Evolutionary conservation across 345 rosid species (phyloP).

Genomic region (Brassica rapa): DNA sequence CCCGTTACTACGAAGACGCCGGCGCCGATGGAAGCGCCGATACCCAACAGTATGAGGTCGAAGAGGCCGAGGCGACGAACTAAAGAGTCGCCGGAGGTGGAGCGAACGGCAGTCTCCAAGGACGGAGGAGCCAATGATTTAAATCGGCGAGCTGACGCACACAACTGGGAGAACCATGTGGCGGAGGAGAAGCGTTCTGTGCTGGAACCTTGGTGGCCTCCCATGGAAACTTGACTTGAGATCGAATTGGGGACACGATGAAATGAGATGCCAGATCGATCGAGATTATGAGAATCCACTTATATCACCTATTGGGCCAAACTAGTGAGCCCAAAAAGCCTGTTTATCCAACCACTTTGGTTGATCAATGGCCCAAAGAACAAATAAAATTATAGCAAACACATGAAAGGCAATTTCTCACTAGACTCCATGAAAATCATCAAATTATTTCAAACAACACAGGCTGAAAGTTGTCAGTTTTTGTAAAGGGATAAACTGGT

Average conservation of each 20-base stretch:
- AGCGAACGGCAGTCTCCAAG: slow-evolving; percentile 34
- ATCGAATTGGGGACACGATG: background rate
- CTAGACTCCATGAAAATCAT: background rate
- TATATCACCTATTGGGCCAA: background rate
- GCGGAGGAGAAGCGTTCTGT: slow-evolving; percentile 42
- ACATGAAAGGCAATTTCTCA: background rate
- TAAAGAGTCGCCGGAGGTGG: slow-evolving; percentile 53
- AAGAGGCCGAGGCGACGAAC: slow-evolving; percentile 79
- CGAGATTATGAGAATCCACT: background rate
- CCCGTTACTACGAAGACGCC: slow-evolving; percentile 96
- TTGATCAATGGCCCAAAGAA: background rate
- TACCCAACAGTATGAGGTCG: slow-evolving; percentile 79
- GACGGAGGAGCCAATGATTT: slow-evolving; percentile 51
- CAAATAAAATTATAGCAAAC: background rate
- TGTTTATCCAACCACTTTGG: background rate
- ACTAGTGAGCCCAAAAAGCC: background rate
- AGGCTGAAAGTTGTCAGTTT: background rate
- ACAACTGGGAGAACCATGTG: slow-evolving; percentile 60
- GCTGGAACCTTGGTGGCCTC: slow-evolving; percentile 33
- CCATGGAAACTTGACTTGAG: slow-evolving; percentile 30
- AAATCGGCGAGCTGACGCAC: slow-evolving; percentile 69
- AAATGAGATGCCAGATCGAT: background rate
- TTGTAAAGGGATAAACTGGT: background rate
- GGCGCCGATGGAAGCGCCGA: slow-evolving; percentile 96
- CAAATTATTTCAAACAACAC: background rate